phyloP scores from a whole-genome alignment of 1,139 yeast species.

The Lodderomyces elongisporus region DNA sequence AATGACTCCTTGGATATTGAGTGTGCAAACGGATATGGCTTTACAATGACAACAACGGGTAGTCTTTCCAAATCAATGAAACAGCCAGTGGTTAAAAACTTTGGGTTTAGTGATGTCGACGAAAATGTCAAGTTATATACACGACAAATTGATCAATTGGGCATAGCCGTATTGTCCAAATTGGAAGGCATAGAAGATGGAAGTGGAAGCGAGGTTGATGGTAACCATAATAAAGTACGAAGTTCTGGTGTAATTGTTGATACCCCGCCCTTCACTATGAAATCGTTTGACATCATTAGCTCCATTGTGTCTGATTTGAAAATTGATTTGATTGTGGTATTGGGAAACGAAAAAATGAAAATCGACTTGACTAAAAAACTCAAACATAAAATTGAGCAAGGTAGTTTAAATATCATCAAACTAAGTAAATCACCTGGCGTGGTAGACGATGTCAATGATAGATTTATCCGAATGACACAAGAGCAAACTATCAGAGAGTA shows the following conservation, averaged over 20 bases:
- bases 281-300: constrained; percentile 52
- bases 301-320: constrained; percentile 60
- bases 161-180: constrained; percentile 54
- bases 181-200: constrained; percentile 38
- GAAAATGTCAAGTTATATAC: constrained; percentile 62
- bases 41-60: constrained; percentile 80
- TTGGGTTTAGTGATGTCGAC: constrained; percentile 59
- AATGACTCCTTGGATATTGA: constrained; percentile 80
- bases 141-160: constrained; percentile 51
- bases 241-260: constrained; percentile 65
- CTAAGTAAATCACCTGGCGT: constrained; percentile 68
- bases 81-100: constrained; percentile 79
- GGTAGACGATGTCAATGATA: constrained; percentile 71
- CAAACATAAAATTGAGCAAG: constrained; percentile 30
- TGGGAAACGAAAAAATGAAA: constrained; percentile 62
- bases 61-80: constrained; percentile 74
- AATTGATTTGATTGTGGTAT: constrained; percentile 50
- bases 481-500: constrained; percentile 78
- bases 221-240: too few species aligned
- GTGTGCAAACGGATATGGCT: constrained; percentile 70
- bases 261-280: constrained; percentile 61
- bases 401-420: constrained; percentile 46
- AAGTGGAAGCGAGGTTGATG: too few species aligned
- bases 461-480: constrained; percentile 64
- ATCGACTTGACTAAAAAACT: constrained; percentile 60